phyloP scores from a whole-genome alignment of 2,329 filamentous ascomycete genomes.

The Colletotrichum trifolii region DNA sequence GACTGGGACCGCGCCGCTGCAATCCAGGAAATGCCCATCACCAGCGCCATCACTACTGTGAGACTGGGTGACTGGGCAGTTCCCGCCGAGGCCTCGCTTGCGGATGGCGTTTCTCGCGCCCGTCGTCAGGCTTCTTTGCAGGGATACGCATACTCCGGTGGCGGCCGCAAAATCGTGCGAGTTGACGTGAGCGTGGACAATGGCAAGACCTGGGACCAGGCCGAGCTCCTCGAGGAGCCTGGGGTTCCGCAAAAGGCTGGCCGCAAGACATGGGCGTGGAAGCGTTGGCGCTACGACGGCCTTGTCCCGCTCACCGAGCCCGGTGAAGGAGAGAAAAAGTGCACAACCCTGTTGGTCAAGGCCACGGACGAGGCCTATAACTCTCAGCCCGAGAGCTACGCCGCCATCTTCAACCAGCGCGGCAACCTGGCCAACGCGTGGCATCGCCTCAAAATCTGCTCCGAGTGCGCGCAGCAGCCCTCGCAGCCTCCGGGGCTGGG shows the following conservation, averaged over 20 bases:
- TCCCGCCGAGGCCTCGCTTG: background rate
- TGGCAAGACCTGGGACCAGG: constrained; percentile 73
- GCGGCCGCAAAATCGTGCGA: constrained; percentile 72
- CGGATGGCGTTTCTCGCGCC: background rate
- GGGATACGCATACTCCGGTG: constrained; percentile 77
- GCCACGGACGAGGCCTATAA: constrained; percentile 75
- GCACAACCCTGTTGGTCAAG: constrained; percentile 70
- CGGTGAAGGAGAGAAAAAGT: constrained; percentile 46
- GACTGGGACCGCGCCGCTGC: constrained; percentile 72
- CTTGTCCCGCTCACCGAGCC: constrained; percentile 49
- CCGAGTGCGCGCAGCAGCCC: constrained; percentile 38
- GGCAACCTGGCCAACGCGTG: constrained; percentile 76
- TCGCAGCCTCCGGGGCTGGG: too few relatives aligned
- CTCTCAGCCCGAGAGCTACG: constrained; percentile 71
- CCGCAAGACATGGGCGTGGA: constrained; percentile 71
- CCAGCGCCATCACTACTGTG: constrained; percentile 70
- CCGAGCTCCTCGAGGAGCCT: constrained; percentile 65
- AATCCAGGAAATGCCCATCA: constrained; percentile 77
- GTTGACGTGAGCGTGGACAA: constrained; percentile 75
- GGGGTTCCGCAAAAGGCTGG: constrained; percentile 44
- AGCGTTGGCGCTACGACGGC: constrained; percentile 69
- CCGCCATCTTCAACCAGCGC: constrained; percentile 70
- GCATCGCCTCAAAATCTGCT: constrained; percentile 64
- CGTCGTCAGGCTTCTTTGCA: constrained; percentile 53
- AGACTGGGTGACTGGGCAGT: constrained; percentile 52